Evolutionary conservation across 1,284 basidiomycete genomes (phyloP), one percentile per base, ranked within the genome.

Genomic region (Xerocomus subilludens): DNA sequence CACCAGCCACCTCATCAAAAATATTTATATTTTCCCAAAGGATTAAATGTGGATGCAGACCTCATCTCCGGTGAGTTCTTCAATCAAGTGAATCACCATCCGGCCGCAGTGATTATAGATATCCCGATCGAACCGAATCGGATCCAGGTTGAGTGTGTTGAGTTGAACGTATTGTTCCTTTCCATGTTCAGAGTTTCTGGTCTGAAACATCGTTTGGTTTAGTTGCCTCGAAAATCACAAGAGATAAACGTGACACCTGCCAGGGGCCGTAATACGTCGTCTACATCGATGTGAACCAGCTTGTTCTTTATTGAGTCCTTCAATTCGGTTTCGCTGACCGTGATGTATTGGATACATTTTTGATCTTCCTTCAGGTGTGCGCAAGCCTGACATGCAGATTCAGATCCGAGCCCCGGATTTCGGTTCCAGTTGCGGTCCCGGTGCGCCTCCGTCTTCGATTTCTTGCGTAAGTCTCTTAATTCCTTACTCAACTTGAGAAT

Each of bases 401-500:
- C 42, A 27, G 56, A n/a, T n/a, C n/a, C n/a, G n/a, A n/a, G n/a
- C n/a, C n/a, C 36, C 4, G 33, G 33, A 38, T 74, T 58, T 30
- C 56, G 33, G 32, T 42, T 55, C 4, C 16, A 2, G 42, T 73
- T 73, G 11, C 25, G 49, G 5, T 66, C 35, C 45, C 1, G 10
- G 30, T 74, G 67, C 0, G 59, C 58, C 0, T 20, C 23, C 1
- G 1, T 23, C 38, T 64, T 63, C 58, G 67, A 74, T n/a, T 0
- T 0, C 18, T 59, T 66, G 30, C 59, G 27, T 1, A 21, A 2
- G 3, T 66, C 5, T 7, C 72, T 27, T n/a, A 74, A 13, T 5
- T 3, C 33, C 55, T 4, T 18, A 45, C 72, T 74, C 38, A 69
- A 55, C 7, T 6, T 63, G 35, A 74, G 13, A 10, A 74, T 74